Base-by-base conservation (phyloP, 306 rosid species). In the Vigna reflexopilosa region DNA sequence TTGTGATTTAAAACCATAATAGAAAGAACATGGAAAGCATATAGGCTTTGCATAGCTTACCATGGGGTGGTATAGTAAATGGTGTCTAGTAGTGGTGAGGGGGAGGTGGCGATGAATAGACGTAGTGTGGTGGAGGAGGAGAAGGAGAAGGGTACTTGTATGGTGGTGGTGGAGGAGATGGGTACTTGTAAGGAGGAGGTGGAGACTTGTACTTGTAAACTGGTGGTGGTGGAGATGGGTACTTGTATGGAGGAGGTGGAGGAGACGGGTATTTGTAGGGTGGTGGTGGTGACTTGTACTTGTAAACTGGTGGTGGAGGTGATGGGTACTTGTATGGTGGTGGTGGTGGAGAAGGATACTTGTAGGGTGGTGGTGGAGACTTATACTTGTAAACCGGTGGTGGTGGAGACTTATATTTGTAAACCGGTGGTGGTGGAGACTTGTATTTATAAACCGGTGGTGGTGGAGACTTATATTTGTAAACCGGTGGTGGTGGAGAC, bases 51-150 rank as follows among this genome's bases (percentile, higher is more conserved):
- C 5, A 5, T 58, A 6, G 42, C 44, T 61, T 61, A 61, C 67
- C 67, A 15, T 61, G 20, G 67, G 44, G 5, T 30, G 44, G 5
- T 24, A 12, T 5, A 58, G 10, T 61, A 32, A 61, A 32, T 61
- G 0, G 30, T 15, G 15, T 14, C 67, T 61, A 61, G 44, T 61
- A 30, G 67, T 30, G 44, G 17, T 61, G 4, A 4, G 67, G 67
- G 67, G 67, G 66, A 59, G 66, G 66, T 26, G 42, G 66, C 14
- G 66, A 59, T 24, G 38, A 3, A 59, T 59, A 59, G 66, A 26
- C 66, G 28, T 59, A 59, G 65, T 58, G 59, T 10, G 93, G 93
- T 70, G 91, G 93, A 9, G 78, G 73, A 0, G 70, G 67, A 44
- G 66, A 59, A 1, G 63, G 64, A 1, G 64, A 57, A 1, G 10